A percentile compares a stretch with the other conserved stretches of the same genome.
These are phyloP conservation scores for Hypoxylon perforatum DNA, from an alignment of 495 filamentous ascomycete species.

Conservation along the genomic window DNA sequence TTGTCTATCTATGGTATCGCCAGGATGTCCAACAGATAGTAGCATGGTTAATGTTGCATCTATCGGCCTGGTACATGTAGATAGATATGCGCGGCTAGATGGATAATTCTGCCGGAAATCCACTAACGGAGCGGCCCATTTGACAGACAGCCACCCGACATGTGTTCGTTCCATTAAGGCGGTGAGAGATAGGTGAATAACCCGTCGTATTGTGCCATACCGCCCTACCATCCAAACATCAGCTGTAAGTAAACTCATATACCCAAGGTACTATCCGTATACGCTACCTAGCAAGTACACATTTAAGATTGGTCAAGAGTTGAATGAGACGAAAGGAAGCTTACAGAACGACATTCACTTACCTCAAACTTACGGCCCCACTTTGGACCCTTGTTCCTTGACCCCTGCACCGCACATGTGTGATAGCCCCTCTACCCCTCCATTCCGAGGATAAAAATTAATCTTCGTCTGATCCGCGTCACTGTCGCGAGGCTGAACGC, in stretches of 20 bases:
- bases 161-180: slow-evolving; percentile 9
- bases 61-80: not conserved
- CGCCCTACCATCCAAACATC: not conserved
- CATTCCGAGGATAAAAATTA: slow-evolving; percentile 26
- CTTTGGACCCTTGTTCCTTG: slow-evolving; percentile 15
- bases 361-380: slow-evolving; percentile 19
- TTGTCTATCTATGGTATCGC: too few species aligned
- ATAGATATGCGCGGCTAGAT: not conserved
- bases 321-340: slow-evolving; percentile 13
- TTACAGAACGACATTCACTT: slow-evolving; percentile 18
- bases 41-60: not conserved
- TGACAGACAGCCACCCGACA: slow-evolving; percentile 1
- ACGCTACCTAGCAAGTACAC: not conserved
- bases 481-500: slow-evolving; percentile 39
- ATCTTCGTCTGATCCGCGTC: slow-evolving; percentile 12
- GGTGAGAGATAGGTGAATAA: slow-evolving; percentile 10
- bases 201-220: slow-evolving; percentile 3
- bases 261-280: too few species aligned
- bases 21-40: not conserved
- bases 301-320: too few species aligned
- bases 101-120: slow-evolving; percentile 28
- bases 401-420: not conserved
- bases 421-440: slow-evolving; percentile 31
- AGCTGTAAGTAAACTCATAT: not conserved
- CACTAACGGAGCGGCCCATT: slow-evolving; percentile 24